phyloP scores from a whole-genome alignment of 106 monocot species.

The Amphibolis antarctica region DNA sequence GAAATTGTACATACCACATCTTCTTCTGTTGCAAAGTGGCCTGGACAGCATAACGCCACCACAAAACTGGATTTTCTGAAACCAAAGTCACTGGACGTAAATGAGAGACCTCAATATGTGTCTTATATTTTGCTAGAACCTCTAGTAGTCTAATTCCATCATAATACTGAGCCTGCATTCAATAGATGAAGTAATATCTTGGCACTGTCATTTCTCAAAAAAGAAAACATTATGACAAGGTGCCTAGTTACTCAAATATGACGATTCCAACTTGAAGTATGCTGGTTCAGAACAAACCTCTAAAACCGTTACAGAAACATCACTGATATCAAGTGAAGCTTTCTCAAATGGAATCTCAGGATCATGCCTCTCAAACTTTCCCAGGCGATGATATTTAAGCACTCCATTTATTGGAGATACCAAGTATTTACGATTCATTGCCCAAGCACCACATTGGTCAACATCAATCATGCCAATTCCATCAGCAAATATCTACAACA shows the following conservation, averaged over 20 bases:
- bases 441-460: conserved; percentile 27
- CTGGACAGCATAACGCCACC: conserved; percentile 91
- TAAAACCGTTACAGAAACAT: conserved; percentile 72
- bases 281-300: conserved; percentile 40
- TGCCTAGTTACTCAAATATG: background rate
- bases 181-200: background rate
- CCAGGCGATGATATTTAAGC: conserved; percentile 86
- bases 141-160: conserved; percentile 87
- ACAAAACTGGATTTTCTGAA: conserved; percentile 53
- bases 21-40: conserved; percentile 88
- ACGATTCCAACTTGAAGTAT: background rate
- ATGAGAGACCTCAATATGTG: conserved; percentile 85
- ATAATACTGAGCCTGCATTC: conserved; percentile 83
- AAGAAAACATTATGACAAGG: background rate
- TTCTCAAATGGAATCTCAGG: conserved; percentile 68
- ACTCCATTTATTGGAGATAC: conserved; percentile 93
- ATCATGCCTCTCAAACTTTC: conserved; percentile 68
- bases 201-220: background rate
- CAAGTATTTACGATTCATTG: conserved; percentile 50
- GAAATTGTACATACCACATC: background rate
- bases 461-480: conserved; percentile 49
- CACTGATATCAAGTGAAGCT: conserved; percentile 66
- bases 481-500: conserved; percentile 69
- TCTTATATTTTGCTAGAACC: conserved; percentile 63
- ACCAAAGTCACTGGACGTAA: conserved; percentile 62